A percentile compares a stretch with the other conserved stretches of the same genome.
Conservation (phyloP, 345 rosid species). For the Adansonia digitata region DNA sequence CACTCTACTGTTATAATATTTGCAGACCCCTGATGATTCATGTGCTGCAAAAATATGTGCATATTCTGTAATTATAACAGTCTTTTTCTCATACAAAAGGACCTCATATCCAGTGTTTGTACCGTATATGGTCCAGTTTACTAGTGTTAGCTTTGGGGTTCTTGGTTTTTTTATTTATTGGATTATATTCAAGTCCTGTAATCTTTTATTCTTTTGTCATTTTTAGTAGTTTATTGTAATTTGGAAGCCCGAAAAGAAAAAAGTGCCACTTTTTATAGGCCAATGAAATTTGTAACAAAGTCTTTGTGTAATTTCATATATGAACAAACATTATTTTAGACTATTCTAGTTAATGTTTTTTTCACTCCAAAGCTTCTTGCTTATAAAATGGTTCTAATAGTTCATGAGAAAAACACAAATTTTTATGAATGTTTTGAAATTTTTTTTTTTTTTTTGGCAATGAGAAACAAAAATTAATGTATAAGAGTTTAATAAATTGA, state of each 20-base stretch:
- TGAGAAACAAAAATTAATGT: no score
- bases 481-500: no score
- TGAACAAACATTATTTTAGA: not conserved
- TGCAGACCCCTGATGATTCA: not conserved
- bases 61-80: constrained; percentile 5
- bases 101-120: not conserved
- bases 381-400: no score
- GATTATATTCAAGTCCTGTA: not conserved
- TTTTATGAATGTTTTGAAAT: no score
- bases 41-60: not conserved
- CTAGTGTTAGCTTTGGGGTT: not conserved
- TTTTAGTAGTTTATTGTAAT: not conserved
- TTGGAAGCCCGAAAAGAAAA: not conserved
- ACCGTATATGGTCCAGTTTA: not conserved
- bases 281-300: not conserved
- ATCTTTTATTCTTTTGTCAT: constrained; percentile 10
- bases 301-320: not conserved
- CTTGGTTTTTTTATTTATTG: not conserved
- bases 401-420: no score
- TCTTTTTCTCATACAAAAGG: not conserved
- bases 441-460: no score
- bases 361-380: no score
- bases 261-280: constrained; percentile 22
- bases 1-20: not conserved
- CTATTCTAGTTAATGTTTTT: no score